Conservation (phyloP, 768 basidiomycete genomes). For the Tricholoma terreum region DNA sequence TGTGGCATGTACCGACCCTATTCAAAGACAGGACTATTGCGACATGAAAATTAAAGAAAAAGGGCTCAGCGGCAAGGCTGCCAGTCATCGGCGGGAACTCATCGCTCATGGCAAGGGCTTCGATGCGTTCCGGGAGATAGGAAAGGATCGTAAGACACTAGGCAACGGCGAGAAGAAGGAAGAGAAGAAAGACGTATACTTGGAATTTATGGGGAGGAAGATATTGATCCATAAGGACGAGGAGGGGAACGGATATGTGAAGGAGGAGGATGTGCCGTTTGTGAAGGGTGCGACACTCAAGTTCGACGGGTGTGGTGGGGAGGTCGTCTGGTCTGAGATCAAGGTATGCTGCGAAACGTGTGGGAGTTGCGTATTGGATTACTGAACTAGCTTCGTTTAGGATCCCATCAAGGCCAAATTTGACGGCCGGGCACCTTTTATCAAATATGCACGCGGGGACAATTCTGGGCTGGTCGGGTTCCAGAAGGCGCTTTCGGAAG, state of each 20-base stretch:
- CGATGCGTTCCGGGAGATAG: slow-evolving; percentile 77
- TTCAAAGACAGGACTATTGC: slow-evolving; percentile 73
- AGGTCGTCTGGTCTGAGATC: slow-evolving; percentile 47
- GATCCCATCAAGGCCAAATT: slow-evolving; percentile 49
- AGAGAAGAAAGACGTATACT: slow-evolving; percentile 56
- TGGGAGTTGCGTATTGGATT: background rate
- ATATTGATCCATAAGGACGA: slow-evolving; percentile 62
- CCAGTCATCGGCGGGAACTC: slow-evolving; percentile 53
- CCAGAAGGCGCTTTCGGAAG: slow-evolving; percentile 67
- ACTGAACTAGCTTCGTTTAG: slow-evolving; percentile 21
- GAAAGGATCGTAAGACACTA: slow-evolving; percentile 26
- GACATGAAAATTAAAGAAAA: slow-evolving; percentile 97
- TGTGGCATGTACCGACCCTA: background rate
- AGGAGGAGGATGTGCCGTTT: slow-evolving; percentile 55
- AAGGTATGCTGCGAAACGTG: slow-evolving; percentile 32
- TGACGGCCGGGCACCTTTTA: slow-evolving; percentile 47
- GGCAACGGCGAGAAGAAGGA: slow-evolving; percentile 19
- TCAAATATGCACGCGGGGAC: slow-evolving; percentile 47
- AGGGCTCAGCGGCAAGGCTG: slow-evolving; percentile 74
- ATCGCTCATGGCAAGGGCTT: slow-evolving; percentile 58
- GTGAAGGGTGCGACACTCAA: slow-evolving; percentile 52
- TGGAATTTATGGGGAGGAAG: slow-evolving; percentile 74
- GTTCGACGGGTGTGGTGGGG: slow-evolving; percentile 56
- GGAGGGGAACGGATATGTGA: slow-evolving; percentile 60
- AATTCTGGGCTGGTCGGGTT: slow-evolving; percentile 53